Evolutionary conservation across 2,329 filamentous ascomycete genomes (phyloP), one percentile per base, ranked within the genome.

Genomic region (Mycocentrospora acerina): DNA sequence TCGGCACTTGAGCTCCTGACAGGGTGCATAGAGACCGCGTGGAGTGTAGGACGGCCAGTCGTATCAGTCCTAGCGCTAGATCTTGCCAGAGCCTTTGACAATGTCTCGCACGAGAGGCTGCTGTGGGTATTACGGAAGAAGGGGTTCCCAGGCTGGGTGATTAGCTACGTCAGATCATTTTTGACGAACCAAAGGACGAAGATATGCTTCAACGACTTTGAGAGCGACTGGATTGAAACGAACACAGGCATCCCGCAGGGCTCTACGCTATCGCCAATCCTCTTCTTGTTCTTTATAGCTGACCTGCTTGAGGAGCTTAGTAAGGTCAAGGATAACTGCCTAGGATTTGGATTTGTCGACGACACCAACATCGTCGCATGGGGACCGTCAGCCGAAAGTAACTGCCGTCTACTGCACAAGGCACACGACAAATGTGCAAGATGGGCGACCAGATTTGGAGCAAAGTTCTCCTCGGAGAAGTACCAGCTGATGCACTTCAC

Each of bases 251-350:
- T 64, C 24, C 59, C 59, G 4, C 38, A 61, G 42, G 59, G 58
- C 42, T 64, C 50, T 13, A 57, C 47, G 15, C 51, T 65, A 1
- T 64, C 46, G 14, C 60, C 53, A 19, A 62, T 66, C 18, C 51
- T 66, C 17, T 65, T 55, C 46, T 44, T 66, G 26, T 62, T 62
- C 54, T 66, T 63, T 38, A 65, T 62, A 25, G 43, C 43, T 19
- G 50, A 62, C 35, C 52, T 66, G 1, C 40, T 66, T 37, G 52
- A 62, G 18, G 32, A 30, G 12, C 12, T 25, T 25, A 24, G 4
- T 16, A 7, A 32, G 3, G 12, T 9, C 10, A 33, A 7, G 24
- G 14, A 19, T 9, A 13, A 25, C 17, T n/a, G 6, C n/a, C 24
- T 25, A 25, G 24, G 24, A 7, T 8, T 25, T 7, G 24, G 24